These are phyloP conservation scores for Cystobasidiaceae sp. DNA, from an alignment of 1,284 basidiomycete genomes.

Conservation along the genomic window DNA sequence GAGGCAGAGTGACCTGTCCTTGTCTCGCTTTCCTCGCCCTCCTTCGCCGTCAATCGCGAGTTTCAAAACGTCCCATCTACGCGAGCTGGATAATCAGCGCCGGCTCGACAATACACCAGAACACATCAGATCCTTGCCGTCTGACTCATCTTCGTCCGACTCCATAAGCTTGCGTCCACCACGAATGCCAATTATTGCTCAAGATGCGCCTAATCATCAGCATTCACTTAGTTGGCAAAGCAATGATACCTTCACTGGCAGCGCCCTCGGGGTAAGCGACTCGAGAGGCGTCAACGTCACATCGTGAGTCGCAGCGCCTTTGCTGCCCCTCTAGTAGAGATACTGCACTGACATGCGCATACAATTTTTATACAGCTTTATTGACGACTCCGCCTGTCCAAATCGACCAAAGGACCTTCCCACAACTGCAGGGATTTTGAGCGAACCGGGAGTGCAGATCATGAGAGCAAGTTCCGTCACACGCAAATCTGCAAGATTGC, in stretches of 20 bases:
- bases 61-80: not conserved
- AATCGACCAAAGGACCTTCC: not conserved
- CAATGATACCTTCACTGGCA: slow-evolving; percentile 1
- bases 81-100: not conserved
- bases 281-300: not conserved
- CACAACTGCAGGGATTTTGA: not conserved
- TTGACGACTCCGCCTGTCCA: slow-evolving; percentile 1
- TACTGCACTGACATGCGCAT: not conserved
- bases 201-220: not conserved
- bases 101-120: not conserved
- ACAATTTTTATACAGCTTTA: not conserved
- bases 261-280: not conserved
- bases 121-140: not conserved
- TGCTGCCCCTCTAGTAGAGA: not conserved
- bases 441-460: not conserved
- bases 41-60: not conserved
- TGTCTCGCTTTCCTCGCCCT: slow-evolving; percentile 5
- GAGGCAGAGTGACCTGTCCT: not conserved
- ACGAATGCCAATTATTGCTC: not conserved
- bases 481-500: not conserved
- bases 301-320: not conserved
- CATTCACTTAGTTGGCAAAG: slow-evolving; percentile 3
- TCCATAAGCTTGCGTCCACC: not conserved
- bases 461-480: slow-evolving; percentile 3
- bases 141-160: not conserved